Conservation (phyloP, 441 rosid genomes). For the Euphorbia schlechtendalii region DNA sequence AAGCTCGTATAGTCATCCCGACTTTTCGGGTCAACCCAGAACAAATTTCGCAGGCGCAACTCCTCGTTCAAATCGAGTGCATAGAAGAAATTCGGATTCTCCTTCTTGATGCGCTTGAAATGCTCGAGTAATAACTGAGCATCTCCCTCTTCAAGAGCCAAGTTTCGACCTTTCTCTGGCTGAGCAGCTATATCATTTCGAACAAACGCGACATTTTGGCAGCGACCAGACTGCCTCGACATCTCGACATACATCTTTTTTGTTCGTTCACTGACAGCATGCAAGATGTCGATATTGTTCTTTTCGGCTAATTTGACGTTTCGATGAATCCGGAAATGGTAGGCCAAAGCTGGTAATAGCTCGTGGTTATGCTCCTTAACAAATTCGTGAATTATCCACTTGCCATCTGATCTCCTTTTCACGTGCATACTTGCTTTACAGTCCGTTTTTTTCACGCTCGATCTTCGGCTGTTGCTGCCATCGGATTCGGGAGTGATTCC, state of each 20-base stretch:
- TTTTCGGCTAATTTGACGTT: conserved; percentile 75
- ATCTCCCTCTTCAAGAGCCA: conserved; percentile 56
- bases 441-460: conserved; percentile 69
- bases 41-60: conserved; percentile 52
- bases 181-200: conserved; percentile 37
- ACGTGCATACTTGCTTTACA: conserved; percentile 91
- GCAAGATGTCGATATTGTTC: conserved; percentile 70
- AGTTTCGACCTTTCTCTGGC: conserved; percentile 46
- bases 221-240: conserved; percentile 78
- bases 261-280: conserved; percentile 82
- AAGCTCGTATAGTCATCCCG: conserved; percentile 57
- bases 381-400: conserved; percentile 74
- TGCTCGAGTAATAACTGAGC: conserved; percentile 52
- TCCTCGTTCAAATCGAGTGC: conserved; percentile 77
- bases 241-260: conserved; percentile 75
- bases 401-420: conserved; percentile 72
- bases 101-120: conserved; percentile 48
- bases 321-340: conserved; percentile 71
- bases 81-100: conserved; percentile 66
- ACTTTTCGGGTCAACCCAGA: conserved; percentile 81
- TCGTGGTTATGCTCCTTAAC: conserved; percentile 81
- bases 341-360: conserved; percentile 74
- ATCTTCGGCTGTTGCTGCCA: conserved; percentile 51
- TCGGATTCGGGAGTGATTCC: conserved; percentile 74
- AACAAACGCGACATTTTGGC: conserved; percentile 33